Evolutionary conservation across 495 filamentous ascomycete genomes (phyloP).

Genomic region (Amorphotheca resinae): DNA sequence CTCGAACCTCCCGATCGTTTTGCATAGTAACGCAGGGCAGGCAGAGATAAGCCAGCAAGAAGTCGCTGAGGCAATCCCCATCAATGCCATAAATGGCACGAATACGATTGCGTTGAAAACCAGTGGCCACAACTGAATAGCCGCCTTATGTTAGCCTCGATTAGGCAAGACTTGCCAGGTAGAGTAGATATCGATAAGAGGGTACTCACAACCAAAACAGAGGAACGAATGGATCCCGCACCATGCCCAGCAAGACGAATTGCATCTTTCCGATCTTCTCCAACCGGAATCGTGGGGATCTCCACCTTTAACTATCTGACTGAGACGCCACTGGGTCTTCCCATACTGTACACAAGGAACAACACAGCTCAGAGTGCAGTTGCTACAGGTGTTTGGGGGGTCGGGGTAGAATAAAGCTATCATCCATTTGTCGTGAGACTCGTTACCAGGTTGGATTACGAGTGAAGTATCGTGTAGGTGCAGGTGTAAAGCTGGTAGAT

Average conservation of each 20-base stretch:
- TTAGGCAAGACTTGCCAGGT: too few relatives aligned
- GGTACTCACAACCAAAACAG: not conserved
- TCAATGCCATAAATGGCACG: conserved; percentile 19
- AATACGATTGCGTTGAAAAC: conserved; percentile 13
- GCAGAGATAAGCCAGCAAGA: conserved; percentile 11
- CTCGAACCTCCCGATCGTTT: conserved; percentile 20
- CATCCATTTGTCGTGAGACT: conserved; percentile 13
- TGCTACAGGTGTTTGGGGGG: conserved; percentile 10
- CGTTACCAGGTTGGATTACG: not conserved
- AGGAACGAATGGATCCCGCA: not conserved
- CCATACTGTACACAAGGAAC: conserved; percentile 19
- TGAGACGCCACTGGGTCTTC: conserved; percentile 20
- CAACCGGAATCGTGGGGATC: conserved; percentile 6
- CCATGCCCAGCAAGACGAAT: conserved; percentile 6
- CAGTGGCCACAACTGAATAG: conserved; percentile 6
- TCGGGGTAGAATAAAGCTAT: conserved; percentile 11
- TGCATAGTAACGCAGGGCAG: conserved; percentile 14
- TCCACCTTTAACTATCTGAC: conserved; percentile 4
- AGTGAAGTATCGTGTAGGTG: too few relatives aligned
- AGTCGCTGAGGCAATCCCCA: conserved; percentile 12
- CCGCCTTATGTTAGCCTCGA: not conserved
- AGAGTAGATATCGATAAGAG: too few relatives aligned
- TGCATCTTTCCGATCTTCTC: conserved; percentile 2
- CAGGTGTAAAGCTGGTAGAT: too few relatives aligned
- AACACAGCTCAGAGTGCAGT: conserved; percentile 16